Evolutionary conservation across 495 filamentous ascomycete genomes (phyloP).

Genomic region (Hapsidospora chrysogenum): DNA sequence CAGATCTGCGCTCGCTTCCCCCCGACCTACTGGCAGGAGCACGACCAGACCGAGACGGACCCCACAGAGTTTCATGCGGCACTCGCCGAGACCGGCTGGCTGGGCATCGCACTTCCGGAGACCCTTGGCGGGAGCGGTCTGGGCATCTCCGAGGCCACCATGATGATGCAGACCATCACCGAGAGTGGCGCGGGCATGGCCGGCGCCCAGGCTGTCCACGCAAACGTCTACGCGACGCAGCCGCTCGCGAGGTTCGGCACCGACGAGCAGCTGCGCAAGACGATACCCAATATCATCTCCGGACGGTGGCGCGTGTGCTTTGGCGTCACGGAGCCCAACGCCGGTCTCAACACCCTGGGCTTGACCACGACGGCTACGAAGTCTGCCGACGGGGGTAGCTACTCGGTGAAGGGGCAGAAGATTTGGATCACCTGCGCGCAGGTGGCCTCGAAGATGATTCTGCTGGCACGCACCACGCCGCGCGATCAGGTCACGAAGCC

Average conservation of each 20-base stretch:
- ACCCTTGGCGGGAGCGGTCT: slow-evolving; percentile 55
- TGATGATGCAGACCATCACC: slow-evolving; percentile 73
- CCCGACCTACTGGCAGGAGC: slow-evolving; percentile 51
- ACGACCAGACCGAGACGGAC: slow-evolving; percentile 49
- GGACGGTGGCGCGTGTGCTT: slow-evolving; percentile 57
- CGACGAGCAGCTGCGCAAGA: slow-evolving; percentile 36
- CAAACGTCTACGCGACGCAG: slow-evolving; percentile 61
- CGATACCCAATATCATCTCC: slow-evolving; percentile 51
- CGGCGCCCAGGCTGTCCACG: slow-evolving; percentile 61
- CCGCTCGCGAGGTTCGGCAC: slow-evolving; percentile 57
- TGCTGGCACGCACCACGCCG: slow-evolving; percentile 58
- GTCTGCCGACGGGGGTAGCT: slow-evolving; percentile 31
- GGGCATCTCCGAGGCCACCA: slow-evolving; percentile 66
- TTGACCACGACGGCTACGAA: slow-evolving; percentile 42
- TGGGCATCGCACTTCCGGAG: slow-evolving; percentile 63
- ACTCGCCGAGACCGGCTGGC: slow-evolving; percentile 65
- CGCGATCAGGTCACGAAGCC: slow-evolving; percentile 46
- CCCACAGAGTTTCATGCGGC: slow-evolving; percentile 59
- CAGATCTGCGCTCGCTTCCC: slow-evolving; percentile 51
- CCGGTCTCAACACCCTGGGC: slow-evolving; percentile 57
- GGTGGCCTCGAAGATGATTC: slow-evolving; percentile 60
- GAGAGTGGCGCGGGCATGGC: slow-evolving; percentile 65
- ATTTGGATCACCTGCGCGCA: slow-evolving; percentile 75
- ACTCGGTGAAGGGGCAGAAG: slow-evolving; percentile 56
- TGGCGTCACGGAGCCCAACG: slow-evolving; percentile 53